Evolutionary conservation across 2,329 filamentous ascomycete genomes (phyloP).

Genomic region (Paracoccidioides brasiliensis): DNA sequence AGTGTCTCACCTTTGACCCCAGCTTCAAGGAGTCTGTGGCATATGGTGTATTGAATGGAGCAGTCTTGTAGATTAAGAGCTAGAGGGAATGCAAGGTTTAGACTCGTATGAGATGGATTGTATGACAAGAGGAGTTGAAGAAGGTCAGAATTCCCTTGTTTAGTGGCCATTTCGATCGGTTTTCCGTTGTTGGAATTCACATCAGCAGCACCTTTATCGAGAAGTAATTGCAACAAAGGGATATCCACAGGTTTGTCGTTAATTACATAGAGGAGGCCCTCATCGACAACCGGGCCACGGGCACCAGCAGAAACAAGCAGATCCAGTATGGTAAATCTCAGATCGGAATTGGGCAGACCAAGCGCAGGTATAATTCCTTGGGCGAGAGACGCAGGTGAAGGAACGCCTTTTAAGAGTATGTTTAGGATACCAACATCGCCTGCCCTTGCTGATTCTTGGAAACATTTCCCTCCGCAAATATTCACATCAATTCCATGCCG

Average conservation of each 20-base stretch:
- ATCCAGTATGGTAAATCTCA: constrained; percentile 10
- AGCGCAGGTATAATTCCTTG: constrained; percentile 8
- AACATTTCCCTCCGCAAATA: constrained; percentile 9
- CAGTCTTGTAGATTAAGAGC: constrained; percentile 6
- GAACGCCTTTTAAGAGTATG: constrained; percentile 9
- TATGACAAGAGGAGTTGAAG: constrained; percentile 10
- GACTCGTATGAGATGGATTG: constrained; percentile 4
- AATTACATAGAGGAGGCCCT: constrained; percentile 7
- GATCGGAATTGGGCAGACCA: constrained; percentile 5
- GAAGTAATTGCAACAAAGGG: constrained; percentile 8
- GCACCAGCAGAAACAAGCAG: constrained; percentile 11
- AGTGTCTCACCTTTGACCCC: constrained; percentile 10
- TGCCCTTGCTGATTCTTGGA: constrained; percentile 6
- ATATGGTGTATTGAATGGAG: constrained; percentile 8
- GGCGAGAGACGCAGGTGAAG: constrained; percentile 9
- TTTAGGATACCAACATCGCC: constrained; percentile 10
- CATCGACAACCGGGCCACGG: constrained; percentile 8
- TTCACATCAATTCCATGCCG: constrained; percentile 11
- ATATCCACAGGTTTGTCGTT: constrained; percentile 10
- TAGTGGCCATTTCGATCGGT: constrained; percentile 7
- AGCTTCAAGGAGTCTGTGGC: constrained; percentile 9
- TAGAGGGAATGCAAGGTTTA: constrained; percentile 7
- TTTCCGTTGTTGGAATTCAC: constrained; percentile 9
- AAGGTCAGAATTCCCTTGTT: constrained; percentile 5
- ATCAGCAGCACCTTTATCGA: constrained; percentile 11